Evolutionary conservation across 768 basidiomycete genomes (phyloP), one percentile per base, ranked within the genome.

Genomic region (Pluteus cervinus): DNA sequence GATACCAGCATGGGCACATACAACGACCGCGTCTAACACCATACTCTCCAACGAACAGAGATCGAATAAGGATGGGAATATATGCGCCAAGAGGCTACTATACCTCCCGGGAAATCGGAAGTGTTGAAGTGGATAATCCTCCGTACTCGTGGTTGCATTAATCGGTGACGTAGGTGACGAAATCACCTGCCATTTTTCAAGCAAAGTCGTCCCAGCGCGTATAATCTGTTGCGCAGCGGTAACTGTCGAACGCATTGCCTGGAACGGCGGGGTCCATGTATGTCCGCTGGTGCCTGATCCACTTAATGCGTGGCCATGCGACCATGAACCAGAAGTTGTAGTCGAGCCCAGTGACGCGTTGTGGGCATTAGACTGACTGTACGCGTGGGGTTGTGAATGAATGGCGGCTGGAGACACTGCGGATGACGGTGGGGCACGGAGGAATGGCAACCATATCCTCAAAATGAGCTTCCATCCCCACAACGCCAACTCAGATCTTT

Each of bases 161-260:
- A n/a, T n/a, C n/a, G n/a, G n/a, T n/a, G n/a, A n/a, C n/a, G n/a
- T n/a, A n/a, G n/a, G n/a, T n/a, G n/a, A n/a, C n/a, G n/a, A n/a
- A n/a, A n/a, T n/a, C n/a, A n/a, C n/a, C n/a, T n/a, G n/a, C n/a
- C n/a, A n/a, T n/a, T n/a, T n/a, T n/a, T n/a, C n/a, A n/a, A 67
- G 66, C 29, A 76, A 52, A 29, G 64, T 44, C 39, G 62, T 62
- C 26, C 67, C 61, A 0, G 80, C 74, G 40, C 66, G 68, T 24
- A 86, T 63, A 40, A 86, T 71, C 2, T 58, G 56, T 48, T 85
- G 82, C 7, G 83, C 81, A 2, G 86, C 83, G 37, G 71, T 73
- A 26, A 83, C 64, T 21, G 71, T 71, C 23, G n/a, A n/a, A n/a
- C n/a, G n/a, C n/a, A n/a, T n/a, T n/a, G 76, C 75, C 24, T 73